Evolutionary conservation across 2,329 filamentous ascomycete species (phyloP).

Genomic region (Penicillium sp.): DNA sequence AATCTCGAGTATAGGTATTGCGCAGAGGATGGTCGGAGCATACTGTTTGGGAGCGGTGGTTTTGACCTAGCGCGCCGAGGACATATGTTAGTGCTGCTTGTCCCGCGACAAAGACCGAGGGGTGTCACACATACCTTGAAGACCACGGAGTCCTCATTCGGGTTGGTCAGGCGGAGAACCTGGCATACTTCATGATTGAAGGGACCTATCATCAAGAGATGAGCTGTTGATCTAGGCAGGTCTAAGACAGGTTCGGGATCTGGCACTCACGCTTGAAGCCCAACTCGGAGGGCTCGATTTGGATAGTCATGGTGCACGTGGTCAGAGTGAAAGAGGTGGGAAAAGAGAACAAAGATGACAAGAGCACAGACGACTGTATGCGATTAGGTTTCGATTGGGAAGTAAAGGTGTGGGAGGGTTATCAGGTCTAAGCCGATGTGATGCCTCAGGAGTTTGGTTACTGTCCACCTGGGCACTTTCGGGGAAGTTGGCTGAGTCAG

Average conservation of each 20-base stretch:
- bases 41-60: constrained; percentile 99
- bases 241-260: constrained; percentile 2
- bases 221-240: constrained; percentile 11
- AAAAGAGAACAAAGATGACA: neutral
- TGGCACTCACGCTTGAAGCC: constrained; percentile 74
- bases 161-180: constrained; percentile 58
- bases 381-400: constrained; percentile 10
- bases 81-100: constrained; percentile 25
- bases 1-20: neutral
- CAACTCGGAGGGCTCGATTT: constrained; percentile 87
- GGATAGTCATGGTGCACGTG: constrained; percentile 74
- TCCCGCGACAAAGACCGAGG: constrained; percentile 10
- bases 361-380: neutral
- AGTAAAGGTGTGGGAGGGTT: constrained; percentile 11
- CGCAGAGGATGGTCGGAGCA: constrained; percentile 37
- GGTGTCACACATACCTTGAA: constrained; percentile 56
- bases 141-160: constrained; percentile 57
- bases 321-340: neutral
- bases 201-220: constrained; percentile 48
- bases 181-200: constrained; percentile 65
- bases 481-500: constrained; percentile 17
- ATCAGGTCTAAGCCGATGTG: constrained; percentile 18
- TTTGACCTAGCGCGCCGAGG: constrained; percentile 68
- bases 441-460: constrained; percentile 22
- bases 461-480: constrained; percentile 16